phyloP scores from a whole-genome alignment of 1,284 basidiomycete genomes.

The Mrakiaceae sp. region DNA sequence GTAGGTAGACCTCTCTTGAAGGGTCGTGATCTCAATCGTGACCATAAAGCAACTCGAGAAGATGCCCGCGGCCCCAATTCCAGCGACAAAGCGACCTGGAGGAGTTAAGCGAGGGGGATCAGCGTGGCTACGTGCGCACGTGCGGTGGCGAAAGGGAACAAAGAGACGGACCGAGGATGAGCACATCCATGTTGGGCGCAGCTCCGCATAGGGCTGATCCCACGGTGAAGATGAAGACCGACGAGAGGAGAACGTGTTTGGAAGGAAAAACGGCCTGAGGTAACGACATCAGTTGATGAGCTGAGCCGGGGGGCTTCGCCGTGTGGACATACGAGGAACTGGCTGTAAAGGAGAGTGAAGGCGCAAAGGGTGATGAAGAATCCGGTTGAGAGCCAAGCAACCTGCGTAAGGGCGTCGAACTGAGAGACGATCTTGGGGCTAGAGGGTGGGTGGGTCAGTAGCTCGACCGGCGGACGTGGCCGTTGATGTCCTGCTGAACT shows the following conservation, averaged over 20 bases:
- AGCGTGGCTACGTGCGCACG: conserved; percentile 20
- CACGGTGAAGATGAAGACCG: conserved; percentile 40
- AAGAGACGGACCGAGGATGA: conserved; percentile 36
- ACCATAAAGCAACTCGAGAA: conserved; percentile 34
- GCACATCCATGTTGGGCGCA: conserved; percentile 37
- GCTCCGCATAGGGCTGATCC: conserved; percentile 45
- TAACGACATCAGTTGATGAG: conserved; percentile 9
- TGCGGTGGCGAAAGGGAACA: background rate
- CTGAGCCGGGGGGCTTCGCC: conserved; percentile 16
- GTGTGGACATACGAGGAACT: conserved; percentile 25
- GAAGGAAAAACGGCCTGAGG: conserved; percentile 14
- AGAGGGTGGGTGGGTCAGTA: conserved; percentile 15
- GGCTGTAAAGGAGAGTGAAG: conserved; percentile 35
- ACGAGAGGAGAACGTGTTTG: conserved; percentile 35
- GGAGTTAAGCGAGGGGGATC: conserved; percentile 5
- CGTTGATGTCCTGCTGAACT: too few relatives aligned
- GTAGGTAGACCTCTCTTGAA: conserved; percentile 26
- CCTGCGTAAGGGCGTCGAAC: conserved; percentile 37
- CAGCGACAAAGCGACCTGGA: conserved; percentile 37
- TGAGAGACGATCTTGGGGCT: conserved; percentile 28
- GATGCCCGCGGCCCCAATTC: conserved; percentile 42
- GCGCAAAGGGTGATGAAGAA: conserved; percentile 32
- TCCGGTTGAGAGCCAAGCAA: conserved; percentile 31
- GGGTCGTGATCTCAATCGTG: conserved; percentile 30
- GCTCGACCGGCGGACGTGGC: conserved; percentile 17